phyloP scores from a whole-genome alignment of 2,329 filamentous ascomycete species.

The Neonectria hederae region DNA sequence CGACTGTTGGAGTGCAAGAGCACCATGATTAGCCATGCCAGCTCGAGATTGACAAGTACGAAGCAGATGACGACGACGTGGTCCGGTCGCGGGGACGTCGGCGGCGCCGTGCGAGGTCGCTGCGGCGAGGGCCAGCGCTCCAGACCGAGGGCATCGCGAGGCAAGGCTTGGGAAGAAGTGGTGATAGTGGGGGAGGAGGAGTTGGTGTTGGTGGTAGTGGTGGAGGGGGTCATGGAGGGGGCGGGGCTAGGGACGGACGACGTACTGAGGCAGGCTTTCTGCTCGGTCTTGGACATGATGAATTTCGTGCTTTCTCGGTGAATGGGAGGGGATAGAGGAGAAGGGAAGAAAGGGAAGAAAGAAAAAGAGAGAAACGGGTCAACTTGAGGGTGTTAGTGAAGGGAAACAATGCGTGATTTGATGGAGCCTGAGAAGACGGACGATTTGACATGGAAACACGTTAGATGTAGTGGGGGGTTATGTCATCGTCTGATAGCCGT shows the following conservation, averaged over 20 bases:
- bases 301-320: slow-evolving; percentile 25
- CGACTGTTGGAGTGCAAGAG: slow-evolving; percentile 72
- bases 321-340: slow-evolving; percentile 28
- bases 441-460: slow-evolving; percentile 40
- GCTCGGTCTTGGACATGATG: slow-evolving; percentile 64
- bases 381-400: slow-evolving; percentile 27
- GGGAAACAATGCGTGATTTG: slow-evolving; percentile 46
- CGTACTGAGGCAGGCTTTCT: slow-evolving; percentile 71
- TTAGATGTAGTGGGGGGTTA: slow-evolving; percentile 40
- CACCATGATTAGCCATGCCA: slow-evolving; percentile 68
- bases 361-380: slow-evolving; percentile 23
- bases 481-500: slow-evolving; percentile 37
- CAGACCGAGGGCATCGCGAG: slow-evolving; percentile 32
- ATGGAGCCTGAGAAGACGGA: slow-evolving; percentile 33
- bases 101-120: slow-evolving; percentile 36
- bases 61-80: slow-evolving; percentile 60
- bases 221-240: slow-evolving; percentile 41
- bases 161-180: slow-evolving; percentile 13
- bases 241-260: slow-evolving; percentile 47
- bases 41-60: slow-evolving; percentile 64
- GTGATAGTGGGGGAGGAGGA: slow-evolving; percentile 9
- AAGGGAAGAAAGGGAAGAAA: slow-evolving; percentile 26
- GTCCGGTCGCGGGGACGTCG: slow-evolving; percentile 39
- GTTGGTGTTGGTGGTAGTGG: slow-evolving; percentile 21
- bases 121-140: slow-evolving; percentile 28